Base-by-base conservation (phyloP, 257 asterid genomes). In the Penstemon barbatus region DNA sequence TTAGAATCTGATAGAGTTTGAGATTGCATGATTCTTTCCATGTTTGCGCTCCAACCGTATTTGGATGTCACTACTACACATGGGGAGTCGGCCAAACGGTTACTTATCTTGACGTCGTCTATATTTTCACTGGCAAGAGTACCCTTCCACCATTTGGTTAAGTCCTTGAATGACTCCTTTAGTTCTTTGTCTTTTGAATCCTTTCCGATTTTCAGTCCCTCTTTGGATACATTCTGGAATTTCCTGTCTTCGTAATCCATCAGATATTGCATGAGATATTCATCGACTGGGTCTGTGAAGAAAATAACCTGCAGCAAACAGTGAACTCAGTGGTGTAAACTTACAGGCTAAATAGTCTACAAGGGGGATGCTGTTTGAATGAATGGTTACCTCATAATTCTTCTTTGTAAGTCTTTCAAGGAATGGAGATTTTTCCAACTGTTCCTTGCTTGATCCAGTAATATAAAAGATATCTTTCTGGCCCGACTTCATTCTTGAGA, bases 401-500 rank as follows among this genome's bases (percentile, higher is more conserved):
- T 90, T 93, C 96, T 93, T 93, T 51, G 63, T 75, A 8, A 93
- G 86, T 74, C 94, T 87, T 76, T 93, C 99, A 2, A 93, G 97
- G 96, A 93, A 93, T 8, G 97, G 99, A 58, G 99, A 93, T 75
- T 93, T 90, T 79, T 90, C 96, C 78, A 93, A 71, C 78, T 93
- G 97, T 67, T 93, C 99, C 84, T 91, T 93, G 89, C 84, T 90
- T 38, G 96, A 63, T 70, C 99, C 97, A 41, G 99, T 90, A 54
- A 93, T 89, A 41, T 93, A 93, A 77, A 90, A 93, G 84, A 93
- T 90, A 65, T 93, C 99, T 71, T 93, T 93, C 86, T 93, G 99
- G 57, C 95, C 92, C 7, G 95, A 61, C 70, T 87, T 93, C 97
- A 93, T 93, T 70, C 99, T 85, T 25, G 96, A 87, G 80, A 93